Evolutionary conservation across 106 monocot genomes (phyloP).

Genomic region (Narthecium ossifragum): DNA sequence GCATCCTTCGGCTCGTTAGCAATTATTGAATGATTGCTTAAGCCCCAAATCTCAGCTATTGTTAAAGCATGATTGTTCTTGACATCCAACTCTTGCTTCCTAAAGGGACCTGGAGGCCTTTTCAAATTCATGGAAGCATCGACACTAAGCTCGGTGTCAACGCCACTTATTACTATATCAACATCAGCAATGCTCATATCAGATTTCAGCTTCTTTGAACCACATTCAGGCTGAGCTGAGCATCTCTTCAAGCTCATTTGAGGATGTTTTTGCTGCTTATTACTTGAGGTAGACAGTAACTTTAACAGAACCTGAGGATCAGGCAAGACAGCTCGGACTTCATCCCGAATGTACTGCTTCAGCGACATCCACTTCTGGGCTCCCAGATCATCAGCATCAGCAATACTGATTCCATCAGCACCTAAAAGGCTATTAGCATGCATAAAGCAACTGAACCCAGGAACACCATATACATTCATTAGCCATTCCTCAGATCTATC

Average conservation of each 20-base stretch:
- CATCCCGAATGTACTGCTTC: constrained; percentile 65
- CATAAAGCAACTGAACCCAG: constrained; percentile 18
- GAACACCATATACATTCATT: constrained; percentile 12
- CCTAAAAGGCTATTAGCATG: constrained; percentile 9
- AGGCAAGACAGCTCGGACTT: constrained; percentile 53
- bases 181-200: constrained; percentile 21
- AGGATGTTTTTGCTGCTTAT: constrained; percentile 19
- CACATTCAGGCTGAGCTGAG: constrained; percentile 16
- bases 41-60: constrained; percentile 62
- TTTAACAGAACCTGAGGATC: constrained; percentile 80
- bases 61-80: constrained; percentile 13
- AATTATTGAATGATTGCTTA: constrained; percentile 11
- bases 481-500: constrained; percentile 5
- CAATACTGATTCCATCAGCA: not conserved
- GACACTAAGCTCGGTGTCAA: constrained; percentile 19
- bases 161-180: constrained; percentile 70
- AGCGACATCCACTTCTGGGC: constrained; percentile 42
- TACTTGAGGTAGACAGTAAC: constrained; percentile 40
- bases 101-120: constrained; percentile 4
- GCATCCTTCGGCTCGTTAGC: constrained; percentile 20
- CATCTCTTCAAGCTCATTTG: constrained; percentile 40
- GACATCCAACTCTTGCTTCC: constrained; percentile 15
- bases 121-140: constrained; percentile 9
- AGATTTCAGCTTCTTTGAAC: constrained; percentile 40
- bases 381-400: constrained; percentile 8